Base-by-base conservation (phyloP, 345 rosid species). In the Iberis pinnata region DNA sequence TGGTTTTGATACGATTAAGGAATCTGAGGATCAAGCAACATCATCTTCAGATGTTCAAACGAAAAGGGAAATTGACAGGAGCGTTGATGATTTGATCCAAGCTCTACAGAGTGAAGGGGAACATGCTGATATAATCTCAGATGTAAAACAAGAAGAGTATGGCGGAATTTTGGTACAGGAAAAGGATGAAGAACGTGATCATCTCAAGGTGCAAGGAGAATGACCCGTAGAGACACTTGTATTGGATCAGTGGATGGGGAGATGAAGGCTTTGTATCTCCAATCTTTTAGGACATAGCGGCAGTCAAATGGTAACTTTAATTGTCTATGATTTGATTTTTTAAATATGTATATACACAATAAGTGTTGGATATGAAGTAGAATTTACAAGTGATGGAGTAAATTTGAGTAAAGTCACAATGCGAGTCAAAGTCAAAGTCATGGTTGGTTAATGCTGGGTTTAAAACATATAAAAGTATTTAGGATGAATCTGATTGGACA, bases 81-180 rank as follows among this genome's bases (percentile, higher is more conserved):
- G 70, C 18, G 64, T 65, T 0, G 70, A 65, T 58, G 70, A 65
- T 65, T 47, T 65, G 54, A 44, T 65, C 16, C 49, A 60, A 65
- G 64, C 70, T 43, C 40, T 49, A 43, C 70, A 57, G 9, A 56
- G 63, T 49, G 63, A 42, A 49, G 63, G 47, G 46, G 41, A 33
- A 17, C 52, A 18, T 56, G 63, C 18, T 40, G 43, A 48, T 48
- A 56, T 56, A 38, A 27, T 47, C 56, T 39, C 42, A 20, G 37
- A 56, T 40, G 63, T 33, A 32, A 64, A 64, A 56, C 43, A 27
- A 58, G 64, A 58, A 37, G 60, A 53, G 27, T 14, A 44, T 27
- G 20, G 5, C 8, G 2, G 40, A 65, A 7, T 7, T 45, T 18
- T 27, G 26, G 53, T 32, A 35, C 33, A 43, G 11, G 42, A 11